Percentiles rank a stretch among this genome's conserved stretches.
Conservation (phyloP, 192 early-diverging fungal genomes). For the Coemansia sp. region DNA sequence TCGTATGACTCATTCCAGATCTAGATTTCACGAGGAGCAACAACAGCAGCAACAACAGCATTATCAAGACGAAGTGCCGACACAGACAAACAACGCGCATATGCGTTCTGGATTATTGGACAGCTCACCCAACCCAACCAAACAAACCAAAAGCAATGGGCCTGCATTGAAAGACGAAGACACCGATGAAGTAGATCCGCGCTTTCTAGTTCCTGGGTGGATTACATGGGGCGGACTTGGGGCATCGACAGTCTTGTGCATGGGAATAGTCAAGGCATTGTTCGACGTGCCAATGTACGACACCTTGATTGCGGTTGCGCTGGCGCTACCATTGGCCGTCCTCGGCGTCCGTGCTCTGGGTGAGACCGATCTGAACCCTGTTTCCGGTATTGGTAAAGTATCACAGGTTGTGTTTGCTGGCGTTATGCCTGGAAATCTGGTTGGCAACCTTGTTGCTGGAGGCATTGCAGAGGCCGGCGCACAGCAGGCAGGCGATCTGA, state of each 20-base stretch:
- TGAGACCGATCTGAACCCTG: constrained; percentile 82
- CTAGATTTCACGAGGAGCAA: not conserved
- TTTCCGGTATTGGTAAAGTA: constrained; percentile 80
- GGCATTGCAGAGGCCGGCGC: constrained; percentile 75
- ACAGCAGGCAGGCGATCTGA: constrained; percentile 72
- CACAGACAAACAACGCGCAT: not conserved
- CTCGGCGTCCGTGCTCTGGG: constrained; percentile 81
- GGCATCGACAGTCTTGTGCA: constrained; percentile 61
- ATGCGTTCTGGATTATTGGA: not conserved
- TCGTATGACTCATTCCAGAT: not conserved
- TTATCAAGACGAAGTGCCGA: not conserved
- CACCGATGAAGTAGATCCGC: constrained; percentile 35
- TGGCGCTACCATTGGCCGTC: constrained; percentile 74
- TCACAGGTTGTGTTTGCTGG: constrained; percentile 83
- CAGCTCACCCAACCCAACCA: not conserved
- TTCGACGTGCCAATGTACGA: constrained; percentile 72
- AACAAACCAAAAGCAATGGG: not conserved
- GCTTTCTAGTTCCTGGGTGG: constrained; percentile 61
- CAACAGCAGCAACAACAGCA: not conserved
- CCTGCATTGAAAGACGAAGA: not conserved
- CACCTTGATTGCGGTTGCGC: constrained; percentile 65
- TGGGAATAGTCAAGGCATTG: constrained; percentile 61
- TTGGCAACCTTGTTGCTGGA: constrained; percentile 76
- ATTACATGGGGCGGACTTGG: constrained; percentile 66
- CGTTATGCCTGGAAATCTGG: constrained; percentile 67